Evolutionary conservation across 2,329 filamentous ascomycete species (phyloP), one percentile per base, ranked within the genome.

Genomic region (Periconia sp.): DNA sequence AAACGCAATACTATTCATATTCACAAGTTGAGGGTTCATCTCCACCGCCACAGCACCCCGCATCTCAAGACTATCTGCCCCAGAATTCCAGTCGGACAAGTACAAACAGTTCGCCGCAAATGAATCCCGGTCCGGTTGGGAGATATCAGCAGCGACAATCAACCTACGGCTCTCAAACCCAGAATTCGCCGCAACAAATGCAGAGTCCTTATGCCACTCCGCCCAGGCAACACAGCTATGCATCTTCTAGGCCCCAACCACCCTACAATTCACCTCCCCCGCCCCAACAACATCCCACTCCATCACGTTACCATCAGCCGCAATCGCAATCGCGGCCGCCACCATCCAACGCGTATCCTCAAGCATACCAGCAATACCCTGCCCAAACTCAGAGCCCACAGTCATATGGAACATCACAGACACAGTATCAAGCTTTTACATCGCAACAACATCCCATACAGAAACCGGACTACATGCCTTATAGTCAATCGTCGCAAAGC

Each of bases 91-190:
- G 42, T 33, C 55, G 41, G 19, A 56, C 58, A 40, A 47, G 50
- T 33, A 23, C 52, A 6, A 51, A 48, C 23, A 44, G 50, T 2
- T 50, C 40, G 37, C 47, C 59, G 9, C 18, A 52, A 20, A 37
- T 52, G 6, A 60, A 55, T 15, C 13, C 53, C 30, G 58, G 57
- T 23, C 9, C 49, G 1, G 18, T 44, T 11, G 53, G 53, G 30
- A 41, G 56, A 6, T 56, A 59, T 20, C 60, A 51, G 10, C 56
- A 61, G 20, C 49, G 18, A 18, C 53, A 31, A 19, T 44, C 42
- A 23, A 44, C 17, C 20, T 44, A 44, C 23, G 49, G 48, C 17
- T 49, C 49, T 3, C 37, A 35, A 14, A 27, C 23, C 49, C 49
- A 33, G 41, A 30, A 41, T 41, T n/a, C 15, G 33, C 18, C 47